Base-by-base conservation (phyloP, 768 basidiomycete genomes). In the Lactifluus hygrophoroides region DNA sequence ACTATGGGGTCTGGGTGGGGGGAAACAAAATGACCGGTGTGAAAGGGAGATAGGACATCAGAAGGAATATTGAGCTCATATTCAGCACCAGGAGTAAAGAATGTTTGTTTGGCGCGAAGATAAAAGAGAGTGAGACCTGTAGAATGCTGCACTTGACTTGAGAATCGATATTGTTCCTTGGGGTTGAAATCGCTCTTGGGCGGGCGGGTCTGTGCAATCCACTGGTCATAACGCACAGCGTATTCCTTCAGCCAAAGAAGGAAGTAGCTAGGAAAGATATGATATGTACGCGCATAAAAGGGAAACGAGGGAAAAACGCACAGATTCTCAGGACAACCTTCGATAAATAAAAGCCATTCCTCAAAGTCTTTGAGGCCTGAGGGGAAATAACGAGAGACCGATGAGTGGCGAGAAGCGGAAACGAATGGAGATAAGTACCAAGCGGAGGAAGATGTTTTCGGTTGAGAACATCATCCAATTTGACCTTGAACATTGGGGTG, bases 201-300 rank as follows among this genome's bases (percentile, higher is more conserved):
- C 3, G 57, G 42, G 28, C 65, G 65, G 43, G 62, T 40, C 44
- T 62, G 57, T 19, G 64, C 44, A 34, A 66, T 66, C 79, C 79
- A 80, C 0, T 66, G 68, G 2, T 71, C 68, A 65, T 80, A 79
- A 28, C 76, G 75, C 1, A 68, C 64, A 11, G 79, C 83, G 64
- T 90, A 90, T 63, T 90, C 88, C 60, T 80, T 81, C 30, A 90
- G 74, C 88, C 88, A 90, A 50, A 90, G 80, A n/a, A 80, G 78
- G 67, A 90, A 90, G 66, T 90, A 90, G 19, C 85, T 85, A 65
- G 6, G 60, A 27, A 58, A 16, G 11, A 43, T 43, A 60, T 9
- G 25, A 7, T 56, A 9, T 58, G 51, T 47, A 52, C 34, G 25
- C 16, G 48, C n/a, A 37, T 5, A 25, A 28, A 30, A 2, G 51